Evolutionary conservation across 176 grass and related monocot genomes (phyloP).

Genomic region (Microstegium vimineum): DNA sequence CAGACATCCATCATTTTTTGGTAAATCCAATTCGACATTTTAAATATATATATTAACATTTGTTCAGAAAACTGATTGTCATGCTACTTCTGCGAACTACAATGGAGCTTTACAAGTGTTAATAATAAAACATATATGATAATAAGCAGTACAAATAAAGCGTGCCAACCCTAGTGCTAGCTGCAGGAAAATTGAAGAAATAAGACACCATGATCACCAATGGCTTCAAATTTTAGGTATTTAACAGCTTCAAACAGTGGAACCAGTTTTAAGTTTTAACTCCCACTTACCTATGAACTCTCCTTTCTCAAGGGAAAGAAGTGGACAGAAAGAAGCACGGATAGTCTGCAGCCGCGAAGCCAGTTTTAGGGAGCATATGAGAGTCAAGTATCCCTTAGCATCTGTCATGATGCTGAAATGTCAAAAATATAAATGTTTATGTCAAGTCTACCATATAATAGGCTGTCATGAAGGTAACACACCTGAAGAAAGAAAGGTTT

Average conservation of each 20-base stretch:
- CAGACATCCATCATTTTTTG: not conserved
- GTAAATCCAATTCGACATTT: not conserved
- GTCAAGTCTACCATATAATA: conserved; percentile 7
- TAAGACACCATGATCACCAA: not conserved
- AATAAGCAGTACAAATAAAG: not conserved
- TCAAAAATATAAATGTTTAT: conserved; percentile 24
- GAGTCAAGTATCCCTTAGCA: conserved; percentile 76
- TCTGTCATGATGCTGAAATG: conserved; percentile 66
- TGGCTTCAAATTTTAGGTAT: conserved; percentile 15
- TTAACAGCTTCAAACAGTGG: not conserved
- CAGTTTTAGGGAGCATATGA: conserved; percentile 85
- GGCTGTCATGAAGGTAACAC: conserved; percentile 22
- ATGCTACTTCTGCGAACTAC: not conserved
- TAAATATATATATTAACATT: not conserved
- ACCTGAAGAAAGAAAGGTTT: conserved; percentile 95
- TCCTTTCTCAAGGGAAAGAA: conserved; percentile 99
- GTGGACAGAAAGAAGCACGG: conserved; percentile 84
- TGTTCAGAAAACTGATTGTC: not conserved
- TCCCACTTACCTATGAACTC: conserved; percentile 80
- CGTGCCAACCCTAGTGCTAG: not conserved
- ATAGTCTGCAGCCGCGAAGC: conserved; percentile 53
- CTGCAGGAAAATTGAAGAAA: not conserved
- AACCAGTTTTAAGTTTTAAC: not conserved
- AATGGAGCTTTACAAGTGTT: conserved; percentile 5
- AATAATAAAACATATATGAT: not conserved